These are phyloP conservation scores for Verticillium nonalfalfae DNA, from an alignment of 2,329 filamentous ascomycete species.

Conservation along the genomic window DNA sequence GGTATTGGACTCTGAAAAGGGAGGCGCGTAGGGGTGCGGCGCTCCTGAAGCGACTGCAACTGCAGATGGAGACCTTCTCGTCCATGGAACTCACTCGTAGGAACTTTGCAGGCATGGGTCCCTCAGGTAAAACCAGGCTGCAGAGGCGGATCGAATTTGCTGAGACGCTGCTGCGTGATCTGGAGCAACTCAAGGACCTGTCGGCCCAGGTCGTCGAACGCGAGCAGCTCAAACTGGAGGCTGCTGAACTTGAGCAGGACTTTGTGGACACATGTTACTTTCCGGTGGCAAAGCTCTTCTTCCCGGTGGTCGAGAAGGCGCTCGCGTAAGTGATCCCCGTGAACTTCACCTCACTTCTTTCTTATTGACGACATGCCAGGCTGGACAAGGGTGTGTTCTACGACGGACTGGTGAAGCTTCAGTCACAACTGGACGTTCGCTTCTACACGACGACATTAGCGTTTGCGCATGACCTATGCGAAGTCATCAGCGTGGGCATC, in stretches of 20 bases:
- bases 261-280: constrained; percentile 91
- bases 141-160: constrained; percentile 85
- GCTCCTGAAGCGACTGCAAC: constrained; percentile 82
- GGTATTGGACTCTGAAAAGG: constrained; percentile 96
- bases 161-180: constrained; percentile 65
- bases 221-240: constrained; percentile 71
- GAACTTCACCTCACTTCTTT: constrained; percentile 12
- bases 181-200: constrained; percentile 67
- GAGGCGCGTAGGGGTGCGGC: constrained; percentile 89
- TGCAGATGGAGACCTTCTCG: constrained; percentile 94
- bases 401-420: constrained; percentile 41
- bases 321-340: constrained; percentile 57
- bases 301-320: constrained; percentile 73
- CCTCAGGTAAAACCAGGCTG: constrained; percentile 70
- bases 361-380: constrained; percentile 36
- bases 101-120: constrained; percentile 93
- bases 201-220: constrained; percentile 67
- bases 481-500: constrained; percentile 47
- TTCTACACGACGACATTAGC: constrained; percentile 51
- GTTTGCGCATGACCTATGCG: constrained; percentile 51
- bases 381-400: constrained; percentile 60
- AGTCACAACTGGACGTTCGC: constrained; percentile 45
- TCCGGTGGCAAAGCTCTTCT: constrained; percentile 71
- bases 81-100: constrained; percentile 95
- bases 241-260: constrained; percentile 67